Conservation (phyloP, 768 basidiomycete species). For the Ramaria rubella region DNA sequence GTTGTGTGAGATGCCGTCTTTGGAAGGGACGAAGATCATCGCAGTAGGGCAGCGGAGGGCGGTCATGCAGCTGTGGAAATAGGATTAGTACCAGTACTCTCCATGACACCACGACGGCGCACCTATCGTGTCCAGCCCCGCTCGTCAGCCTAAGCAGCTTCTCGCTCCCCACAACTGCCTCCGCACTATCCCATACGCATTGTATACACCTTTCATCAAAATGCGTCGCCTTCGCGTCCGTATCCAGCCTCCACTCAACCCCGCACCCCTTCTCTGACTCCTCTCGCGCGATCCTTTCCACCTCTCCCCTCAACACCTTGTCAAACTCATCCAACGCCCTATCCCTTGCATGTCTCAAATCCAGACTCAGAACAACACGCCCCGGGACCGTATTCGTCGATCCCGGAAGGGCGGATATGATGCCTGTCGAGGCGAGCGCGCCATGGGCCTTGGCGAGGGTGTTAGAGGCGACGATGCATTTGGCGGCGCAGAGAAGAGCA, state of each 20-base stretch:
- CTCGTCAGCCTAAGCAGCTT: slow-evolving; percentile 1
- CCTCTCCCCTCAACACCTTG: background rate
- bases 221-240: slow-evolving; percentile 7
- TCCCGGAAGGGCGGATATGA: slow-evolving; percentile 12
- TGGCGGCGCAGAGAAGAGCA: slow-evolving; percentile 16
- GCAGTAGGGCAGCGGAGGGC: slow-evolving; percentile 5
- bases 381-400: slow-evolving; percentile 14
- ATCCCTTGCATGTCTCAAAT: slow-evolving; percentile 7
- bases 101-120: background rate
- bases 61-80: slow-evolving; percentile 6
- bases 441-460: slow-evolving; percentile 8
- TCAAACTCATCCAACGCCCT: background rate
- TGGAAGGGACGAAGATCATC: slow-evolving; percentile 11
- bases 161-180: slow-evolving; percentile 5
- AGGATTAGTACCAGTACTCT: background rate
- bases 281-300: background rate
- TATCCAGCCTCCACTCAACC: slow-evolving; percentile 8
- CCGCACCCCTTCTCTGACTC: slow-evolving; percentile 6
- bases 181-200: slow-evolving; percentile 9
- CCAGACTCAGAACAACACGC: slow-evolving; percentile 14
- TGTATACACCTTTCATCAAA: slow-evolving; percentile 7
- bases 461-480: slow-evolving; percentile 15
- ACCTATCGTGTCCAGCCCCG: slow-evolving; percentile 11
- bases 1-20: slow-evolving; percentile 10
- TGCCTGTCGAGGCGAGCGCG: slow-evolving; percentile 12